phyloP scores from a whole-genome alignment of 176 grass and related monocot genomes.

The Olyra latifolia region DNA sequence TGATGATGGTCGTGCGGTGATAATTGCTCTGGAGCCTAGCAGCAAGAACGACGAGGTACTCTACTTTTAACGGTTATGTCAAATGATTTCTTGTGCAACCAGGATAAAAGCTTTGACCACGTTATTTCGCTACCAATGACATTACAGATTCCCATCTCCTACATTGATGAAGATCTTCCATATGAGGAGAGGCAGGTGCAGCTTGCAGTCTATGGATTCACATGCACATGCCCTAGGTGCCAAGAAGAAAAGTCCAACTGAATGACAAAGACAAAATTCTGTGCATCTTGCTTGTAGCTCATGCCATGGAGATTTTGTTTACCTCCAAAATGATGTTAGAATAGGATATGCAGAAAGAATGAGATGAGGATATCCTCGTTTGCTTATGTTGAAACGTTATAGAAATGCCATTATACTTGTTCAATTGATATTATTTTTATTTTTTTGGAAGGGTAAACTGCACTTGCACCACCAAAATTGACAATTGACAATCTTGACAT shows the following conservation, averaged over 20 bases:
- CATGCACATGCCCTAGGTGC: conserved; percentile 70
- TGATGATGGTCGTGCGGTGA: conserved; percentile 66
- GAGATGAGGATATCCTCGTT: neutral
- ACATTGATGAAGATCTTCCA: conserved; percentile 82
- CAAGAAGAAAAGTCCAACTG: conserved; percentile 52
- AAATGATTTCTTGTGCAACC: neutral
- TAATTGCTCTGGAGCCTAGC: conserved; percentile 62
- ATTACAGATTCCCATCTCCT: conserved; percentile 84
- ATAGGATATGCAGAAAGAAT: neutral
- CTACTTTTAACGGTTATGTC: neutral
- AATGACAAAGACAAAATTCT: neutral
- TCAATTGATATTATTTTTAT: neutral
- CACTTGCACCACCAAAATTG: too few relatives aligned
- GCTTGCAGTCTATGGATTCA: conserved; percentile 89
- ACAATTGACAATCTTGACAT: too few relatives aligned
- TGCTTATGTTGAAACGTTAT: neutral
- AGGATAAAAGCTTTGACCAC: neutral
- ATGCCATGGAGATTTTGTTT: neutral
- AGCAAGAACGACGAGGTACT: conserved; percentile 74
- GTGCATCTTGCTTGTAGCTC: neutral
- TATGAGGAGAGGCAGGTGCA: conserved; percentile 73
- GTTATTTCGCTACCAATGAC: neutral
- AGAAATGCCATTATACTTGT: neutral
- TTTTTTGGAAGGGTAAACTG: neutral
- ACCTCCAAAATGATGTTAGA: neutral